Evolutionary conservation across 306 rosid species (phyloP).

Genomic region (Gastrolobium bilobum): DNA sequence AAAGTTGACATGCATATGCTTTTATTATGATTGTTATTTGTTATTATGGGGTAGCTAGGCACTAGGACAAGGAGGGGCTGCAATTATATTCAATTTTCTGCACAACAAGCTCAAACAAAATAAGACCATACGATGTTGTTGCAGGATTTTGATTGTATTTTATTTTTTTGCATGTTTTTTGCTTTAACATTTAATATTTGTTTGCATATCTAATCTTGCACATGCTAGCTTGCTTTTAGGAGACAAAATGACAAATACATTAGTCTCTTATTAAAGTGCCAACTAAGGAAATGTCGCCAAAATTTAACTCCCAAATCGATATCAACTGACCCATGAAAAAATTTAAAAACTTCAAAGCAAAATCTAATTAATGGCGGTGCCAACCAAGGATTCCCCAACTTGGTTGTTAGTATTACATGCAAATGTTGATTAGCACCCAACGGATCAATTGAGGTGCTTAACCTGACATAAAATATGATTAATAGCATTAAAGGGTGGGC

Average conservation of each 20-base stretch:
- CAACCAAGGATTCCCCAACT: constrained; percentile 55
- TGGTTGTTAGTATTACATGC: constrained; percentile 46
- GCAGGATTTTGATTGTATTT: background rate
- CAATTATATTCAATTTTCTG: constrained; percentile 39
- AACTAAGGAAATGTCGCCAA: constrained; percentile 11
- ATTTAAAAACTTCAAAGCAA: background rate
- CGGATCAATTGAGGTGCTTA: constrained; percentile 50
- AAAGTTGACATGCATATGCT: constrained; percentile 34
- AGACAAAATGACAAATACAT: constrained; percentile 61
- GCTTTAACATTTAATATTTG: constrained; percentile 36
- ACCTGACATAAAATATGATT: constrained; percentile 41
- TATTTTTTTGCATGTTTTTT: background rate
- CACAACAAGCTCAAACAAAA: constrained; percentile 42
- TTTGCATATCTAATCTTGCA: constrained; percentile 30
- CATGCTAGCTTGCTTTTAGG: constrained; percentile 60
- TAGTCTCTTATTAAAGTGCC: constrained; percentile 41
- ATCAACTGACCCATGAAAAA: constrained; percentile 10
- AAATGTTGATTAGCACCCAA: constrained; percentile 10
- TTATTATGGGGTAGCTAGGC: constrained; percentile 36
- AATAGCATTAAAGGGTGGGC: background rate
- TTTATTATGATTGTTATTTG: constrained; percentile 41
- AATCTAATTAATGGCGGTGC: constrained; percentile 32
- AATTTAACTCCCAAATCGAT: constrained; percentile 21
- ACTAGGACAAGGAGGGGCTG: constrained; percentile 39
- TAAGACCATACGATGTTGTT: constrained; percentile 39